Conservation (phyloP, 257 asterid species). For the Solanum verrucosum region DNA sequence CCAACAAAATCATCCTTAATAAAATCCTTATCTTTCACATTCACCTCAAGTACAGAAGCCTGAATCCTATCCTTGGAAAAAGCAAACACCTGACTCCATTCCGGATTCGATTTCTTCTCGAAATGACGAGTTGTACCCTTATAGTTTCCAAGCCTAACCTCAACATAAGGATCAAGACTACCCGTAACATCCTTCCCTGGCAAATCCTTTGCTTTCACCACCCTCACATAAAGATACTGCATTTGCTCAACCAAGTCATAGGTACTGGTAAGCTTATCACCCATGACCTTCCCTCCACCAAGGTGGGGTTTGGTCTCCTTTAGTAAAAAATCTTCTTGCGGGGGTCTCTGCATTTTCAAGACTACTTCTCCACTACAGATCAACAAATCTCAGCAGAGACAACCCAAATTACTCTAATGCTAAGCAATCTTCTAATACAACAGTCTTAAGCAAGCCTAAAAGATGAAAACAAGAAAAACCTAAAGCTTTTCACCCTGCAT, state of each 20-base stretch:
- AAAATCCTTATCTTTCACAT: constrained; percentile 55
- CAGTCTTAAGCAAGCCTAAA: neutral
- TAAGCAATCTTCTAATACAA: neutral
- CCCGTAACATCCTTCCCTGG: constrained; percentile 60
- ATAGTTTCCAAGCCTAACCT: constrained; percentile 59
- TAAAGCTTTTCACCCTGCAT: neutral
- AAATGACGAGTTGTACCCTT: constrained; percentile 61
- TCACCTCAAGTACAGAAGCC: constrained; percentile 53
- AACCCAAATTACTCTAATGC: neutral
- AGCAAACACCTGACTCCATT: constrained; percentile 64
- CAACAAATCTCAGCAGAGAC: neutral
- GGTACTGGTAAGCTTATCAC: constrained; percentile 63
- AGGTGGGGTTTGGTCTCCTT: constrained; percentile 62
- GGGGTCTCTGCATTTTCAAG: constrained; percentile 46
- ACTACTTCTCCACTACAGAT: neutral
- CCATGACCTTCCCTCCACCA: constrained; percentile 62
- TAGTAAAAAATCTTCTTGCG: constrained; percentile 42
- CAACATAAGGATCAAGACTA: constrained; percentile 57
- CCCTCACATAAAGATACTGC: constrained; percentile 69
- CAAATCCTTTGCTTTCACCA: constrained; percentile 59
- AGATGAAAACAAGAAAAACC: neutral
- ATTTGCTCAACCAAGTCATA: constrained; percentile 76
- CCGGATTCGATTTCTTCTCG: constrained; percentile 61
- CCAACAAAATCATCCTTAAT: constrained; percentile 65
- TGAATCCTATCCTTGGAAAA: constrained; percentile 64